Evolutionary conservation across 2,329 filamentous ascomycete species (phyloP), one percentile per base, ranked within the genome.

Genomic region (Knufia petricola): DNA sequence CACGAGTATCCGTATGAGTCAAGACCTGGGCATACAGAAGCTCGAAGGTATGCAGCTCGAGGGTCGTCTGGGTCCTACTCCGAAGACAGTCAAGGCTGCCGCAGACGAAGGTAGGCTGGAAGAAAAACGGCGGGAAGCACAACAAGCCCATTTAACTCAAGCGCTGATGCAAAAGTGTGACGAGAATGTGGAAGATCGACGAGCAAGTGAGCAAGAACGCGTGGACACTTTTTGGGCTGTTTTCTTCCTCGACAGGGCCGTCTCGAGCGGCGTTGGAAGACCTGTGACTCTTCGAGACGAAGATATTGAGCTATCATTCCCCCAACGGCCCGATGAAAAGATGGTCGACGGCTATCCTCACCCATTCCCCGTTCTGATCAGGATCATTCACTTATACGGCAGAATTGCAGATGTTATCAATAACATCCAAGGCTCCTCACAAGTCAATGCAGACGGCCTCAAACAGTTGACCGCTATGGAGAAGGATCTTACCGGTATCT

Each of bases 221-320:
- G 81, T 87, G 37, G 86, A 94, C 59, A 90, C 87, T 0, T 88
- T 94, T 56, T 95, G 87, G 87, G 82, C 86, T 3, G 84, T 94
- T 9, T 94, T 94, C 63, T 83, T 94, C 55, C 75, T 94, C 1
- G 87, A 95, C 59, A 77, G 87, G 17, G 83, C 90, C 52, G 90
- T 94, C 21, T 94, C 87, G 0, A 90, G 85, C 0, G 87, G 87
- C 0, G 92, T 87, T 0, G 88, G 88, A 8, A 76, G 87, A 13
- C 84, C 87, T 0, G 87, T 90, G 9, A 94, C 87, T 0, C 74
- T 94, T 24, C 80, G 84, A 42, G 86, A 94, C 60, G 83, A 86
- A 52, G 87, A 94, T 56, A 89, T 90, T 55, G 88, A 94, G 62
- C 74, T 94, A 4, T 77, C 78, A 1, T 84, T 94, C 39, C 77